Evolutionary conservation across 371 early-diverging fungal species (phyloP).

Genomic region (Amoeboradix gromovi): DNA sequence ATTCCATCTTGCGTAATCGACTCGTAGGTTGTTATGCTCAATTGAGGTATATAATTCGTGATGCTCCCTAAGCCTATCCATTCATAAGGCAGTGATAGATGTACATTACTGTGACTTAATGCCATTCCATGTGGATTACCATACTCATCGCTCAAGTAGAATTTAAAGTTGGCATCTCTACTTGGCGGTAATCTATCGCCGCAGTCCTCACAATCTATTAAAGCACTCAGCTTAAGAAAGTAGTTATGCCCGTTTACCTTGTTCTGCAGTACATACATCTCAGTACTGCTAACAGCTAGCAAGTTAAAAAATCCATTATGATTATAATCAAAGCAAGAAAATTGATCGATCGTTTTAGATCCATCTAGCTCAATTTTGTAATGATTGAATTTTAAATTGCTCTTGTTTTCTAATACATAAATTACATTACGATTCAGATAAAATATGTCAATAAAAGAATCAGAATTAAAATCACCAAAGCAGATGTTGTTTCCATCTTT

Average conservation of each 20-base stretch:
- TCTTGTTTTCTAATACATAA: background rate
- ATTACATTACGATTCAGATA: background rate
- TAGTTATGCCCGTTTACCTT: background rate
- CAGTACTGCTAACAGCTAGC: background rate
- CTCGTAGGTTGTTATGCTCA: background rate
- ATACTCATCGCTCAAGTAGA: background rate
- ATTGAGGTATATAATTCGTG: background rate
- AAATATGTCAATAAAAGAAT: background rate
- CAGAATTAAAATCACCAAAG: background rate
- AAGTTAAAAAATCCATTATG: background rate
- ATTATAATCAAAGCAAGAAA: background rate
- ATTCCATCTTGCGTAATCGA: background rate
- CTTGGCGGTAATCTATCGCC: background rate
- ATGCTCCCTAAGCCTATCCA: background rate
- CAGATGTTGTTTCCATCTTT: background rate
- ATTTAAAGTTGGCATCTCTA: background rate
- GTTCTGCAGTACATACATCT: background rate
- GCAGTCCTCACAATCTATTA: background rate
- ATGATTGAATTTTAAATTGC: background rate
- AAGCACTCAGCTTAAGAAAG: background rate
- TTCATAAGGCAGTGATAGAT: background rate
- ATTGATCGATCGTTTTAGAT: background rate
- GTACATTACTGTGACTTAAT: background rate
- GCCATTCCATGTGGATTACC: background rate
- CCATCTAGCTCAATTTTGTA: background rate